Base-by-base conservation (phyloP, 768 basidiomycete species). In the Russula ochroleuca region DNA sequence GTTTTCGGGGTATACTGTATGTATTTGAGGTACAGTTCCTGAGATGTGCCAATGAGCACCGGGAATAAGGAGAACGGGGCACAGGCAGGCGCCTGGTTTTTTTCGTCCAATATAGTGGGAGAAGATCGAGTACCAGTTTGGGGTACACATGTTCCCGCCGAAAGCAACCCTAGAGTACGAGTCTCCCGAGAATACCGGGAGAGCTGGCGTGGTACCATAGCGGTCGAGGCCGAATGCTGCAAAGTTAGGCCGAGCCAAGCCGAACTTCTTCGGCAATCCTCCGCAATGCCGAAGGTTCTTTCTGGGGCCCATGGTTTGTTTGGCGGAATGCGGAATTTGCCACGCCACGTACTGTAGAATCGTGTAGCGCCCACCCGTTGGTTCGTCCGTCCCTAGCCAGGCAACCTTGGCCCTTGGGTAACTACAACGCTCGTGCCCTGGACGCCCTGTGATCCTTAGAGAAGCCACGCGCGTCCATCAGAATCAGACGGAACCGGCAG, bases 401-500 rank as follows among this genome's bases (percentile, higher is more conserved):
- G 45, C n/a, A 47, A 21, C n/a, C n/a, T 6, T 35, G 35, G 35
- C 3, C 35, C 28, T 43, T 43, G 43, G 43, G 43, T 19, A 43
- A 47, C n/a, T 21, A 47, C 21, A 13, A 47, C 45, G 21, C 45
- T 47, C 21, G 10, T 13, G 45, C 45, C 45, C 45, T 47, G n/a
- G 21, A 21, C 10, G 17, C 3, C 25, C 43, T 21, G 52, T 48
- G 35, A 48, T n/a, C 11, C 51, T n/a, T 19, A 7, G 9, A 11
- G 35, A 28, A 47, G n/a, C 37, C 5, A 52, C 23, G n/a, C 35
- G 53, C n/a, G 28, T 47, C 35, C 63, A 64, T 64, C 63, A 64
- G 57, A 64, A 58, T 37, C 50, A 53, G 51, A 63, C 31, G n/a
- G 10, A 28, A 28, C 48, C 9, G 31, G 10, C 10, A 19, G n/a